A percentile compares a stretch with the other conserved stretches of the same genome.
Conservation (phyloP, 192 early-diverging fungal genomes). For the Kickxella alabastrina region DNA sequence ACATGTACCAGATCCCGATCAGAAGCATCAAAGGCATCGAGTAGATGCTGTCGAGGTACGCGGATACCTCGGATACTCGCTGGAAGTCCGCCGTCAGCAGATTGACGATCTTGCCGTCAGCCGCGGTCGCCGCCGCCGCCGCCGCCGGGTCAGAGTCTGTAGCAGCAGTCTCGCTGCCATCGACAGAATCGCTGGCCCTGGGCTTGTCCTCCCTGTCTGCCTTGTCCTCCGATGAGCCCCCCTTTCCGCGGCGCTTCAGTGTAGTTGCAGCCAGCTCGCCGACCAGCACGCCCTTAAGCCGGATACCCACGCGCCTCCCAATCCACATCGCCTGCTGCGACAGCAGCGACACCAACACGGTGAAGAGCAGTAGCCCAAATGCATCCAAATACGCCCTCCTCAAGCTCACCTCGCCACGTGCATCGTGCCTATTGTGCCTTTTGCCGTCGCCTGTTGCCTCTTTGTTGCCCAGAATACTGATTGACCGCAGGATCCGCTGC, state of each 20-base stretch:
- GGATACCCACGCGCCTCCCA: slow-evolving; percentile 62
- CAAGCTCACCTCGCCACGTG: not conserved
- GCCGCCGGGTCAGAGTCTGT: slow-evolving; percentile 26
- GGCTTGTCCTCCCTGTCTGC: slow-evolving; percentile 17
- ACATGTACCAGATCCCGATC: slow-evolving; percentile 66
- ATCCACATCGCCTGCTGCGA: slow-evolving; percentile 59
- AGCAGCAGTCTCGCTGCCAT: slow-evolving; percentile 17
- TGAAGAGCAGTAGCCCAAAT: slow-evolving; percentile 56
- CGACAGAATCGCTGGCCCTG: slow-evolving; percentile 9
- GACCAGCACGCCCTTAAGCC: slow-evolving; percentile 57
- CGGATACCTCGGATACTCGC: slow-evolving; percentile 55
- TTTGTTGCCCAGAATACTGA: slow-evolving; percentile 36
- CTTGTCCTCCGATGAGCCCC: slow-evolving; percentile 53
- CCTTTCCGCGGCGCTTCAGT: slow-evolving; percentile 56
- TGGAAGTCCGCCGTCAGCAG: slow-evolving; percentile 67
- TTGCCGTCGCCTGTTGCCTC: not conserved
- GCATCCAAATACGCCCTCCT: slow-evolving; percentile 57
- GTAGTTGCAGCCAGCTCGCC: slow-evolving; percentile 68
- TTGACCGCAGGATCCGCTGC: slow-evolving; percentile 55
- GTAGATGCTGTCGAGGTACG: slow-evolving; percentile 61
- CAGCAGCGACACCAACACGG: slow-evolving; percentile 31
- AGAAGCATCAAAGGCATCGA: slow-evolving; percentile 59
- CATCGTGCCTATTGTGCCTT: not conserved
- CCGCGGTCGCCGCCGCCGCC: too few species aligned
- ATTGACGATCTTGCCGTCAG: slow-evolving; percentile 70